phyloP scores from a whole-genome alignment of 2,329 filamentous ascomycete species.

The Fusarium xyrophilum region DNA sequence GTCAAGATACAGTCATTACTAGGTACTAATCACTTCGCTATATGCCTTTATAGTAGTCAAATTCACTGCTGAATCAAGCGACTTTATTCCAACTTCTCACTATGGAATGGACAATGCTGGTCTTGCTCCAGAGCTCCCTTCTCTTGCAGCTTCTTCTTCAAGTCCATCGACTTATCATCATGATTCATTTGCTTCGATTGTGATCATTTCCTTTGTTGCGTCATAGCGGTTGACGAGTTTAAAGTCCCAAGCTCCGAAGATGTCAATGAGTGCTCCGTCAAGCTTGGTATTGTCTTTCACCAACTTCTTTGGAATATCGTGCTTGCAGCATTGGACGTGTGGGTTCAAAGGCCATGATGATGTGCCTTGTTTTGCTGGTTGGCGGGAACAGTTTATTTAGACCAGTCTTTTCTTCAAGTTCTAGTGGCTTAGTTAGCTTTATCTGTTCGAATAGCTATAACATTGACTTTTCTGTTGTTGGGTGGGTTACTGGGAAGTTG shows the following conservation, averaged over 20 bases:
- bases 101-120: background rate
- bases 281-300: background rate
- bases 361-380: background rate
- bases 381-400: too few species aligned
- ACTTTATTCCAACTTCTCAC: background rate
- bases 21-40: background rate
- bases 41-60: background rate
- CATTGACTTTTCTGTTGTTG: too few species aligned
- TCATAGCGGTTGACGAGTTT: background rate
- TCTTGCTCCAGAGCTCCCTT: background rate
- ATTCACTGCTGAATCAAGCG: background rate
- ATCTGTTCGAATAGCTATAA: too few species aligned
- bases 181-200: slow-evolving; percentile 1
- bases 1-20: background rate
- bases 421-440: too few species aligned
- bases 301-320: background rate
- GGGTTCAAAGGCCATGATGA: background rate
- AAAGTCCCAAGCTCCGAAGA: background rate
- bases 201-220: background rate
- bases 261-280: background rate
- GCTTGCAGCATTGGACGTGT: background rate
- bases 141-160: background rate
- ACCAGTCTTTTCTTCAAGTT: too few species aligned
- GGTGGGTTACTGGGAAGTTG: background rate
- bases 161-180: background rate